phyloP scores from a whole-genome alignment of 345 rosid genomes.

The Euphorbia lathyris region DNA sequence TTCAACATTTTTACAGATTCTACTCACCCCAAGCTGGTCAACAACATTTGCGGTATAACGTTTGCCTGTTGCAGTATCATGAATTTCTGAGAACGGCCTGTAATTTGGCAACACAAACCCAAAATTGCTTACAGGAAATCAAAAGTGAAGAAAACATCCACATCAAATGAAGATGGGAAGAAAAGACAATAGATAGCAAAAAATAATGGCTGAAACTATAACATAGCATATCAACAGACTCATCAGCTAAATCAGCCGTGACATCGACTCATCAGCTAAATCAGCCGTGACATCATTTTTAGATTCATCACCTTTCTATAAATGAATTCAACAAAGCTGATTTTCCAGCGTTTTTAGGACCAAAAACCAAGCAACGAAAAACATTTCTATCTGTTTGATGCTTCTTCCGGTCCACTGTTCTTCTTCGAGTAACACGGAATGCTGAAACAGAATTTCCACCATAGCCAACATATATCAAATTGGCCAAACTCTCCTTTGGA shows the following conservation, averaged over 20 bases:
- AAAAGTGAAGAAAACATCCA: background rate
- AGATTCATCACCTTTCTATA: slow-evolving; percentile 52
- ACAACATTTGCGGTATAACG: slow-evolving; percentile 54
- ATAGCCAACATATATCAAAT: slow-evolving; percentile 70
- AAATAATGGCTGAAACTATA: slow-evolving; percentile 6
- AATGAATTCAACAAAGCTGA: slow-evolving; percentile 63
- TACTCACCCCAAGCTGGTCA: slow-evolving; percentile 70
- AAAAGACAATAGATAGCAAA: background rate
- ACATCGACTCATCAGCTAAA: no score
- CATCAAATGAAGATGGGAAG: slow-evolving; percentile 2
- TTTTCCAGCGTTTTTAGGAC: slow-evolving; percentile 75
- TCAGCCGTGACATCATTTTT: background rate
- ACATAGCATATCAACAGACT: slow-evolving; percentile 11
- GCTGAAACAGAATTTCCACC: slow-evolving; percentile 60
- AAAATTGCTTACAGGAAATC: slow-evolving; percentile 1
- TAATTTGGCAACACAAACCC: slow-evolving; percentile 8
- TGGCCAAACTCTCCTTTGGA: slow-evolving; percentile 59
- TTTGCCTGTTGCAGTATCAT: slow-evolving; percentile 43
- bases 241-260: background rate
- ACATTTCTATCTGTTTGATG: slow-evolving; percentile 65
- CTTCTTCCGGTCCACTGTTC: slow-evolving; percentile 70
- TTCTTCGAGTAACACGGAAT: slow-evolving; percentile 56
- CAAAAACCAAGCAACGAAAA: slow-evolving; percentile 66
- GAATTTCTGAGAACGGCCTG: slow-evolving; percentile 62
- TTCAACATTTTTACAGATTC: slow-evolving; percentile 9